Percentiles rank a stretch among this genome's conserved stretches.
Evolutionary conservation across 2,329 filamentous ascomycete species (phyloP).

Genomic region (Periconia macrospinosa): DNA sequence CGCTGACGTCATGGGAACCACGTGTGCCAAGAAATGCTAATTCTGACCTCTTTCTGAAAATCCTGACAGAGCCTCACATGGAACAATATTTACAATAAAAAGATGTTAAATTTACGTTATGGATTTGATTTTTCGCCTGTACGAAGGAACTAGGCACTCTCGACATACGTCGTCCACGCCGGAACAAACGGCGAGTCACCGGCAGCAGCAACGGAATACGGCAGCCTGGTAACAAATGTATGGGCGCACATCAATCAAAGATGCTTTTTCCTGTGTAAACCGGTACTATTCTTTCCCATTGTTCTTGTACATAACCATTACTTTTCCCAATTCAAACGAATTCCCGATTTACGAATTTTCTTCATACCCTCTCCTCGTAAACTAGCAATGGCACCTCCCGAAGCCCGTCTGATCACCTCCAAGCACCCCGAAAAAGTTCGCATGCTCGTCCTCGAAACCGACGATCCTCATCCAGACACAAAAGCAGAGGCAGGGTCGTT

Average conservation of each 20-base stretch:
- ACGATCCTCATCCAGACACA: slow-evolving; percentile 57
- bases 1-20: neutral
- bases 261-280: neutral
- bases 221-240: no score
- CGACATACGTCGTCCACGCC: neutral
- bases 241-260: no score
- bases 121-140: neutral
- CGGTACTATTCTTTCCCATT: neutral
- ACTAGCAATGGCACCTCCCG: slow-evolving; percentile 24
- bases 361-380: neutral
- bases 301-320: neutral
- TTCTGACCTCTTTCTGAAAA: neutral
- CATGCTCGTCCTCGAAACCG: slow-evolving; percentile 62
- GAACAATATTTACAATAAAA: neutral
- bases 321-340: neutral
- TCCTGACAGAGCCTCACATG: neutral
- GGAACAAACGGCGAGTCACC: neutral
- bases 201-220: no score
- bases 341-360: neutral
- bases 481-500: slow-evolving; percentile 55
- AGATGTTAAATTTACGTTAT: neutral
- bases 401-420: slow-evolving; percentile 23
- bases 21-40: neutral
- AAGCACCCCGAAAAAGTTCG: slow-evolving; percentile 40
- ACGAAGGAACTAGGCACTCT: neutral